Conservation (phyloP, 257 asterid species). For the Sherardia arvensis region DNA sequence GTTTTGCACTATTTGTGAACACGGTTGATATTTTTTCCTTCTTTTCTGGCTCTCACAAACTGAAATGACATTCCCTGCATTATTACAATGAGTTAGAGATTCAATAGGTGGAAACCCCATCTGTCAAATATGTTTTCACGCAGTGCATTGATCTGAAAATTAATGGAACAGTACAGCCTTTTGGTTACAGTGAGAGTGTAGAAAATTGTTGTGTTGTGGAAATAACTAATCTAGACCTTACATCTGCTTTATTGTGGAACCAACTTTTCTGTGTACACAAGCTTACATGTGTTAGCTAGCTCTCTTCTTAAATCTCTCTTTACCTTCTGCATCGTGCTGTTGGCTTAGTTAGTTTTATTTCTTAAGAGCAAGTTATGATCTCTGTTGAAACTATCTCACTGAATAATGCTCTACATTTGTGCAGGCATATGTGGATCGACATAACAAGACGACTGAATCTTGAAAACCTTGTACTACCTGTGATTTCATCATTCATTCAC, state of each 20-base stretch:
- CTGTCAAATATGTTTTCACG: not conserved
- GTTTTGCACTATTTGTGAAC: not conserved
- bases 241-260: too few relatives aligned
- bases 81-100: not conserved
- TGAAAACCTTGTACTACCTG: constrained; percentile 16
- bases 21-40: not conserved
- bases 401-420: constrained; percentile 4
- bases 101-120: not conserved
- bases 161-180: not conserved
- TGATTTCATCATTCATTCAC: not conserved
- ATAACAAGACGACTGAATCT: constrained; percentile 42
- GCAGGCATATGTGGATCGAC: constrained; percentile 76
- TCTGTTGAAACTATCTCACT: not conserved
- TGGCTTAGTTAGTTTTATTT: not conserved
- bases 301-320: too few relatives aligned
- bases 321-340: not conserved
- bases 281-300: not conserved
- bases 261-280: not conserved
- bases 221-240: not conserved
- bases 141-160: not conserved
- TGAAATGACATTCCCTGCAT: not conserved
- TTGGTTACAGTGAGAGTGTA: not conserved
- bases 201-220: not conserved
- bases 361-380: not conserved
- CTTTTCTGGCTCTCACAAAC: not conserved